A percentile compares a stretch with the other conserved stretches of the same genome.
phyloP scores from a whole-genome alignment of 2,329 filamentous ascomycete genomes.

The Colletotrichum echinochloae region DNA sequence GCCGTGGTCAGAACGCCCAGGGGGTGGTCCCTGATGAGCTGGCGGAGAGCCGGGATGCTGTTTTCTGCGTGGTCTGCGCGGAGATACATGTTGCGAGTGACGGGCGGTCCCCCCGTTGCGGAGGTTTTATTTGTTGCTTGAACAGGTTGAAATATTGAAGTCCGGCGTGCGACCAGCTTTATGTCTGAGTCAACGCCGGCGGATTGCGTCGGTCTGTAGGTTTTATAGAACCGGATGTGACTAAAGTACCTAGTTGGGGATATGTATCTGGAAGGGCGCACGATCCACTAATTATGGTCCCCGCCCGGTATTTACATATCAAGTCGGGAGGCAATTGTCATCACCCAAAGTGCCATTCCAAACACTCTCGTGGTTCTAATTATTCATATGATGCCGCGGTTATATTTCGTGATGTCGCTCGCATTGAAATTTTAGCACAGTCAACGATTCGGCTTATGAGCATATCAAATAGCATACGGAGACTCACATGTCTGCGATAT shows the following conservation, averaged over 20 bases:
- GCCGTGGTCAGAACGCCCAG: conserved; percentile 73
- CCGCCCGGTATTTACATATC: not conserved
- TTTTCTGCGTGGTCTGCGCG: conserved; percentile 64
- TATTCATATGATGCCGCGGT: not conserved
- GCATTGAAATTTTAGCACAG: not conserved
- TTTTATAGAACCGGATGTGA: conserved; percentile 17
- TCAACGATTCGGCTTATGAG: not conserved
- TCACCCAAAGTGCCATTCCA: not conserved
- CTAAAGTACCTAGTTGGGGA: not conserved
- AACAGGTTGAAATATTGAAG: not conserved
- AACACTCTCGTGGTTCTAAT: not conserved
- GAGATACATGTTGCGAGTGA: conserved; percentile 65
- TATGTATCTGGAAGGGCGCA: conserved; percentile 28
- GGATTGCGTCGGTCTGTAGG: conserved; percentile 4
- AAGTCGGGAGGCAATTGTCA: not conserved
- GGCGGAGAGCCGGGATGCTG: conserved; percentile 60
- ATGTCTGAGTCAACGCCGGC: not conserved
- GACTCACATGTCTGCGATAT: not conserved
- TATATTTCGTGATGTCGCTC: rapidly evolving
- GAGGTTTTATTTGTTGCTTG: not conserved
- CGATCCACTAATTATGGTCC: conserved; percentile 25
- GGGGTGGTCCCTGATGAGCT: conserved; percentile 70
- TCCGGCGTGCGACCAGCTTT: not conserved
- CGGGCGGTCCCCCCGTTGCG: not conserved
- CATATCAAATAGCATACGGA: not conserved